Conservation (phyloP, 2,329 filamentous ascomycete genomes). For the Fusarium sp. region DNA sequence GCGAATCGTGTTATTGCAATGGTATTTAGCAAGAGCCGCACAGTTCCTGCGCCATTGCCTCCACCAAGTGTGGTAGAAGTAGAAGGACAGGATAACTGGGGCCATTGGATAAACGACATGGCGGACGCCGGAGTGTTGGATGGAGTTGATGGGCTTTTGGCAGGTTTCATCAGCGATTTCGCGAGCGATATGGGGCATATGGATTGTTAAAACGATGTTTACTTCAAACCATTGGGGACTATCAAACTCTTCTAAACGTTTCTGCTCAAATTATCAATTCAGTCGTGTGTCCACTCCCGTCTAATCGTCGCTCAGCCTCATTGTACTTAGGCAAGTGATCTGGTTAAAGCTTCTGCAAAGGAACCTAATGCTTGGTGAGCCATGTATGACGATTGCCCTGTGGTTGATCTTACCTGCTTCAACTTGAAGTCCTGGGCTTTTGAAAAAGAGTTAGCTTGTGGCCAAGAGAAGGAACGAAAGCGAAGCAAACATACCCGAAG, state of each 20-base stretch:
- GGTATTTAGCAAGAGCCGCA: not conserved
- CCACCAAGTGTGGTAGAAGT: not conserved
- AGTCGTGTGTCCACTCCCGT: too few relatives aligned
- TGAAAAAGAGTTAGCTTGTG: not conserved
- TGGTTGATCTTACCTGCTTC: not conserved
- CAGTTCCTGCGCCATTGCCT: not conserved
- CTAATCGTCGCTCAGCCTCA: too few relatives aligned
- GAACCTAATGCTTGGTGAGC: not conserved
- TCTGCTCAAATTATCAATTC: too few relatives aligned
- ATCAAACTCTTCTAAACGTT: too few relatives aligned
- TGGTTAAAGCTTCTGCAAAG: not conserved
- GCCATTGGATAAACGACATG: slow-evolving; percentile 3
- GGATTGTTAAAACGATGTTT: not conserved
- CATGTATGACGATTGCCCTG: too few relatives aligned
- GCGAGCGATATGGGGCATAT: not conserved
- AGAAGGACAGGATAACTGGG: not conserved
- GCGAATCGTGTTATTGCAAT: not conserved
- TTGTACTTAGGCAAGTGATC: not conserved
- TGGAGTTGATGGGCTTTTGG: slow-evolving; percentile 8
- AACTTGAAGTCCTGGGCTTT: slow-evolving; percentile 5
- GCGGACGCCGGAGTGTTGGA: slow-evolving; percentile 1
- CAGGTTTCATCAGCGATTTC: slow-evolving; percentile 6
- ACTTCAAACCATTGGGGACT: too few relatives aligned
- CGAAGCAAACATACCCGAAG: slow-evolving; percentile 3
- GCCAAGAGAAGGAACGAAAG: too few relatives aligned